Base-by-base conservation (phyloP, 1,284 basidiomycete species). In the Peniophora sp. region DNA sequence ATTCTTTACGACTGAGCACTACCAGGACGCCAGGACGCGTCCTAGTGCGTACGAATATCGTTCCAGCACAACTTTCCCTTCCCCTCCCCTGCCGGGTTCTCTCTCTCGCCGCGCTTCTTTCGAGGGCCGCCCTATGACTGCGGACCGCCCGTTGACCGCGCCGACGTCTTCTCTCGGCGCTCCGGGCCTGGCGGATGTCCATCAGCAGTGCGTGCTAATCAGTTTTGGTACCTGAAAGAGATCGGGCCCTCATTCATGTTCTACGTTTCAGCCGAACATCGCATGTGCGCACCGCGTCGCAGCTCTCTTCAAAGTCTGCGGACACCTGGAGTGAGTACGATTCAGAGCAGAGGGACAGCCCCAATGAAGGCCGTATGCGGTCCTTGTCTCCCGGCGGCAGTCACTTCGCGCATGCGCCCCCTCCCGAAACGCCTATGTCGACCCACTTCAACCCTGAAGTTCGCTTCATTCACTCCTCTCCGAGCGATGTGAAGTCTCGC, bases 241-340 rank as follows among this genome's bases (percentile, higher is more conserved):
- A 6, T 12, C 6, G 27, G 27, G 6, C 27, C 12, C 27, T 32
- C 27, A 32, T 32, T 32, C 27, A 6, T 32, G 6, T 32, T 32
- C 27, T 32, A 41, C 37, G 37, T 20, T 41, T n/a, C 37, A 41
- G 37, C 15, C 37, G 37, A 5, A 41, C 18, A n/a, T 41, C 37
- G n/a, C 37, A 41, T 41, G 37, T 20, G 37, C 37, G 37, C 37
- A 41, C 15, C 37, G 18, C 37, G 37, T 41, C 37, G n/a, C 37
- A 41, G 18, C 15, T 41, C 18, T 41, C 37, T n/a, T n/a, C 37
- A n/a, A 20, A n/a, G 37, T 41, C 37, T 20, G 37, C 43, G 20
- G 43, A 45, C 23, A 23, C 43, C 14, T 45, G 43, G 43, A 45
- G 43, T 45, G n/a, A 45, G n/a, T 45, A 45, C 23, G 43, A 45